phyloP scores from a whole-genome alignment of 106 monocot species.

The Dendrobium chrysotoxum region DNA sequence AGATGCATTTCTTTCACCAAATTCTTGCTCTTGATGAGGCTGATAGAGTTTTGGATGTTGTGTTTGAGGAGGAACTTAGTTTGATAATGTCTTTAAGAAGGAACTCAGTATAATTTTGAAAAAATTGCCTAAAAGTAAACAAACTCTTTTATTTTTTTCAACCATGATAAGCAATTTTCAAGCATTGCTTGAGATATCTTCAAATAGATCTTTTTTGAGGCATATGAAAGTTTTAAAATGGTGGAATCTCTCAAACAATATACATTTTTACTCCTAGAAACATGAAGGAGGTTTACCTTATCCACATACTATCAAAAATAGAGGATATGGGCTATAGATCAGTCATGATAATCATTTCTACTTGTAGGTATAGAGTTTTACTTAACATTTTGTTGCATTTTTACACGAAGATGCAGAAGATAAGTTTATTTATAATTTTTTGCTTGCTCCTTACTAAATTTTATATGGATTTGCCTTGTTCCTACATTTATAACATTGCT shows the following conservation, averaged over 20 bases:
- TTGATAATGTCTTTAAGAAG: slow-evolving; percentile 71
- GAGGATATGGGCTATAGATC: slow-evolving; percentile 64
- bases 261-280: too few species aligned
- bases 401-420: neutral
- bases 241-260: too few species aligned
- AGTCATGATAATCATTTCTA: slow-evolving; percentile 81
- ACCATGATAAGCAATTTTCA: slow-evolving; percentile 68
- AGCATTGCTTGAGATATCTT: slow-evolving; percentile 58
- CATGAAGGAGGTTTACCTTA: too few species aligned
- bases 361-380: slow-evolving; percentile 49
- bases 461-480: too few species aligned
- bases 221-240: too few species aligned
- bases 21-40: slow-evolving; percentile 96
- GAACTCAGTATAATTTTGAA: slow-evolving; percentile 68
- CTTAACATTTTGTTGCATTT: neutral
- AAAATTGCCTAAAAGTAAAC: slow-evolving; percentile 61
- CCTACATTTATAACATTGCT: too few species aligned
- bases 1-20: too few species aligned
- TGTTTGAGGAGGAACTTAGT: slow-evolving; percentile 77
- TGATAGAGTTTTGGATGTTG: slow-evolving; percentile 86
- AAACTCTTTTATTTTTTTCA: slow-evolving; percentile 91
- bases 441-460: too few species aligned
- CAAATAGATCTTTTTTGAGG: too few species aligned
- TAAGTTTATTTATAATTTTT: neutral
- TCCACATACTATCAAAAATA: too few species aligned